Evolutionary conservation across 2,329 filamentous ascomycete species (phyloP).

Genomic region (Colletotrichum incanum): DNA sequence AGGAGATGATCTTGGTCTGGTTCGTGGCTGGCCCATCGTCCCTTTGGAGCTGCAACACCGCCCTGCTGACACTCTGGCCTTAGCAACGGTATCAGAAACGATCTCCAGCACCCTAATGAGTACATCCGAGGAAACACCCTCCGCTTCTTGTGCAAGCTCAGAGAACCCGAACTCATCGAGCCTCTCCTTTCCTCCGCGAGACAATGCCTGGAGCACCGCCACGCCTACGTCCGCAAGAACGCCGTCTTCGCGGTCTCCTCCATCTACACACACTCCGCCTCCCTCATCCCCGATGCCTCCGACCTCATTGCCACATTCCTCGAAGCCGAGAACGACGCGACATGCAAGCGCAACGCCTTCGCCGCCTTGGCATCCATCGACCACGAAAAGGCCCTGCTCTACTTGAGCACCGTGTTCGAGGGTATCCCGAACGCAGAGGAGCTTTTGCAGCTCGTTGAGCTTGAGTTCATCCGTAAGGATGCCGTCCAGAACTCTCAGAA

Average conservation of each 20-base stretch:
- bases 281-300: slow-evolving; percentile 93
- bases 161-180: slow-evolving; percentile 96
- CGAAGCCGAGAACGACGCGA: slow-evolving; percentile 90
- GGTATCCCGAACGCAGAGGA: slow-evolving; percentile 96
- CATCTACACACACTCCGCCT: slow-evolving; percentile 91
- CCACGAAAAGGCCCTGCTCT: slow-evolving; percentile 92
- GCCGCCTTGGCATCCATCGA: slow-evolving; percentile 91
- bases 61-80: slow-evolving; percentile 37
- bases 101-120: slow-evolving; percentile 97
- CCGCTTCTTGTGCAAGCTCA: slow-evolving; percentile 95
- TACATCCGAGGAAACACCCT: slow-evolving; percentile 99
- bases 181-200: slow-evolving; percentile 93
- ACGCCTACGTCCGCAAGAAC: slow-evolving; percentile 98
- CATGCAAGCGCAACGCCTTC: slow-evolving; percentile 98
- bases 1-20: slow-evolving; percentile 99
- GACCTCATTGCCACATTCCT: slow-evolving; percentile 93
- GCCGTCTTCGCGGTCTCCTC: slow-evolving; percentile 95
- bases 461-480: slow-evolving; percentile 98
- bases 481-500: slow-evolving; percentile 95
- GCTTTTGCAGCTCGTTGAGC: slow-evolving; percentile 90
- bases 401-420: slow-evolving; percentile 91
- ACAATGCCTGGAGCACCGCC: slow-evolving; percentile 93
- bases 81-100: slow-evolving; percentile 98
- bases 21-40: slow-evolving; percentile 59
- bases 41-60: slow-evolving; percentile 7